Evolutionary conservation across 139 green algal species (phyloP).

Genomic region (Raphidocelis subcapitata): DNA sequence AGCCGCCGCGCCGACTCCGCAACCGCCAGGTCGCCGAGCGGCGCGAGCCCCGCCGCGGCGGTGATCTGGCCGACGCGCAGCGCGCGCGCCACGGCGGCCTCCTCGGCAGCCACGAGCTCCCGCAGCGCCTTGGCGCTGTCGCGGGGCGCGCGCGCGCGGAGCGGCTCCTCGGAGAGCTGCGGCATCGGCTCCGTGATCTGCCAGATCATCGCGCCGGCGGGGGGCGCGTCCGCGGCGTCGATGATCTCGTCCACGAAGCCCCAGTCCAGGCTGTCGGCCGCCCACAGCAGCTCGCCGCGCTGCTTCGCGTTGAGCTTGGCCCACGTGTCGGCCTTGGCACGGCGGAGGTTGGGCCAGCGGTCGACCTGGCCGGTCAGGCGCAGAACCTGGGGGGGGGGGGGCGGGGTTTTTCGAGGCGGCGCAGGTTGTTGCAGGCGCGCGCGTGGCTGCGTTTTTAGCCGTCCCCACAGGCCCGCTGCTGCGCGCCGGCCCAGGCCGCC

Average conservation of each 20-base stretch:
- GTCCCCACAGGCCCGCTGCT: too few relatives aligned
- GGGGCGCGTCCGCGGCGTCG: background rate
- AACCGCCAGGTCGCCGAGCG: conserved; percentile 1
- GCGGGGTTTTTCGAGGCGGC: background rate
- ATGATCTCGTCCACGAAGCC: conserved; percentile 19
- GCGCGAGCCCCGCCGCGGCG: background rate
- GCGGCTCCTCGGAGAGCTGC: conserved; percentile 11
- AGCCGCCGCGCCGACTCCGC: conserved; percentile 5
- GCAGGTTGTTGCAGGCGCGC: too few relatives aligned
- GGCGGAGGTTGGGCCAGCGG: background rate
- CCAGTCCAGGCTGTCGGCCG: conserved; percentile 25
- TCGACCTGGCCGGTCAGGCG: conserved; percentile 14
- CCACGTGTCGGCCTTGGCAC: too few relatives aligned
- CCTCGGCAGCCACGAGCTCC: conserved; percentile 1
- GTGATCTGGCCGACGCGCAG: conserved; percentile 5
- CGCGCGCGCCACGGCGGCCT: conserved; percentile 1
- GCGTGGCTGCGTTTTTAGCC: too few relatives aligned
- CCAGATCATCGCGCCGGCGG: conserved; percentile 3
- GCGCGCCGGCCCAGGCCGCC: too few relatives aligned
- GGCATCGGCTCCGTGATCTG: conserved; percentile 21
- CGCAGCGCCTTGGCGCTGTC: conserved; percentile 2
- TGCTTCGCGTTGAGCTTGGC: conserved; percentile 12
- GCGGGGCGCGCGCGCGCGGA: background rate
- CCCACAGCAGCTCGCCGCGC: conserved; percentile 7
- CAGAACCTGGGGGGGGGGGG: conserved; percentile 7